These are phyloP conservation scores for Endocalyx cinctus DNA, from an alignment of 2,329 filamentous ascomycete genomes.

Conservation along the genomic window DNA sequence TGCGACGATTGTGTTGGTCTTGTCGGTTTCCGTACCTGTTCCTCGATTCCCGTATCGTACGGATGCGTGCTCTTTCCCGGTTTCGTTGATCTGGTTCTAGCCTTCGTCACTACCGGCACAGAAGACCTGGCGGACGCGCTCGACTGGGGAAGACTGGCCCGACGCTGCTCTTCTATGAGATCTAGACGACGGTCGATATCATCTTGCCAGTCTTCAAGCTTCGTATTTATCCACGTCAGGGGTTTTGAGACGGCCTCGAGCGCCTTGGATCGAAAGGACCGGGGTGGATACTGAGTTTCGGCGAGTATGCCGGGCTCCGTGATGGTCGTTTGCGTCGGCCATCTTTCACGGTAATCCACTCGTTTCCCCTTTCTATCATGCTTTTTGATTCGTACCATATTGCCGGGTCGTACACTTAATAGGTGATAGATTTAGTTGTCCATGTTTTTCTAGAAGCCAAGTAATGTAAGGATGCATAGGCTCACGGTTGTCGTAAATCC, in stretches of 20 bases:
- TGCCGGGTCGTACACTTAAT: too few relatives aligned
- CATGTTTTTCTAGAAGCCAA: too few relatives aligned
- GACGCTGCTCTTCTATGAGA: slow-evolving; percentile 13
- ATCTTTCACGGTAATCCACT: slow-evolving; percentile 23
- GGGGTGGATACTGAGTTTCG: slow-evolving; percentile 1
- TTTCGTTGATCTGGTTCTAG: slow-evolving; percentile 4
- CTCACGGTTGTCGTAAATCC: too few relatives aligned
- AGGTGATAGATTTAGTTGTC: too few relatives aligned
- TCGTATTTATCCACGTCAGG: slow-evolving; percentile 17
- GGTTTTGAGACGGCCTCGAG: slow-evolving; percentile 14
- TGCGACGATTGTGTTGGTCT: too few relatives aligned
- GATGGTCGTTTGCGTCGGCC: slow-evolving; percentile 25
- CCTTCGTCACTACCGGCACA: too few relatives aligned
- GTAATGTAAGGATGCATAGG: too few relatives aligned
- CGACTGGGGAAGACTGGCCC: too few relatives aligned
- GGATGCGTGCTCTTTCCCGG: slow-evolving; percentile 27
- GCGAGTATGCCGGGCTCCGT: slow-evolving; percentile 12
- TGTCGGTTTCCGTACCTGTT: not conserved
- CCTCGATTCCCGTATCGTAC: slow-evolving; percentile 19
- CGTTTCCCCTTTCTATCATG: too few relatives aligned
- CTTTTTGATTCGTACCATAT: too few relatives aligned
- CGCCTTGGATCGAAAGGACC: slow-evolving; percentile 13
- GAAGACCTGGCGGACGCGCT: too few relatives aligned
- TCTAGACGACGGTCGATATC: slow-evolving; percentile 16
- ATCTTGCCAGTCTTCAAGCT: slow-evolving; percentile 19